Conservation (phyloP, 768 basidiomycete genomes). For the Naganishia onofrii region DNA sequence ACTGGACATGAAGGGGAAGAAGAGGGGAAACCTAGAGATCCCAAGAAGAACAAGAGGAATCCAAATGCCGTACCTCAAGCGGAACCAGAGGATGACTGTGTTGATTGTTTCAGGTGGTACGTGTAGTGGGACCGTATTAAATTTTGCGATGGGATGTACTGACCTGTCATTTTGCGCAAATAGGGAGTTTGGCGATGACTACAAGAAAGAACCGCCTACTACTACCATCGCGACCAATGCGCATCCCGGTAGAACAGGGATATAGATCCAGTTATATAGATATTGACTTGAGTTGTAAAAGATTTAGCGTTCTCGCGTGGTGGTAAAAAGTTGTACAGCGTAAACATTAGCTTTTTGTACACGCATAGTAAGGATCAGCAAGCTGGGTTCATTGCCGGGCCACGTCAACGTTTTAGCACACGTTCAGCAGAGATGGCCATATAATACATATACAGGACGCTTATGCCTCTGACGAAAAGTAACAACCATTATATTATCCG, state of each 20-base stretch:
- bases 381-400: background rate
- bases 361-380: background rate
- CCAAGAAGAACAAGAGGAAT: constrained; percentile 37
- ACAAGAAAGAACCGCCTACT: constrained; percentile 39
- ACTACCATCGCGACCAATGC: constrained; percentile 28
- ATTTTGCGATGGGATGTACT: too few relatives aligned
- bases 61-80: constrained; percentile 46
- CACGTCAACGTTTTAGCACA: background rate
- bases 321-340: background rate
- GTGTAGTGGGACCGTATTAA: constrained; percentile 21
- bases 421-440: background rate
- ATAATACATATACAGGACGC: background rate
- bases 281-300: constrained; percentile 5
- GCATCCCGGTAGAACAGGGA: constrained; percentile 1
- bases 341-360: background rate
- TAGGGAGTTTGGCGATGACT: constrained; percentile 50
- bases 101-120: constrained; percentile 51
- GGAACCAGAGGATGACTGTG: constrained; percentile 46
- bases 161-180: background rate
- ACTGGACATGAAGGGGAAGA: constrained; percentile 33
- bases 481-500: constrained; percentile 1
- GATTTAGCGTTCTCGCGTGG: background rate
- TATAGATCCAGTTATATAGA: background rate
- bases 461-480: background rate
- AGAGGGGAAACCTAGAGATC: constrained; percentile 28